Evolutionary conservation across 2,329 filamentous ascomycete genomes (phyloP).

Genomic region (Colletotrichum chrysophilum): DNA sequence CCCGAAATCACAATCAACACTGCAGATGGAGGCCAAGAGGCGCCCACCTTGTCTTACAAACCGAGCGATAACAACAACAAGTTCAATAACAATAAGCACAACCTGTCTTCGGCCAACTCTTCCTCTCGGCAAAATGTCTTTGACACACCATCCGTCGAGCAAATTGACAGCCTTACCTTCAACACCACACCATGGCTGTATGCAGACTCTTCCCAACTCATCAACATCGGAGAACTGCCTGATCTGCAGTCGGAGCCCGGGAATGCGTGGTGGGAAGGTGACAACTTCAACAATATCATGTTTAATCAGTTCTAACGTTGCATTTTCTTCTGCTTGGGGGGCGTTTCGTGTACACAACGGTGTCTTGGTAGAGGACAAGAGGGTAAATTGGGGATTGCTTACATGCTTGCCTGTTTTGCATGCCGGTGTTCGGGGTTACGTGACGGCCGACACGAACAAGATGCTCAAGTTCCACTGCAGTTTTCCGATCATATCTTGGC

Average conservation of each 20-base stretch:
- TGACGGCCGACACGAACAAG: not conserved
- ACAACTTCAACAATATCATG: constrained; percentile 41
- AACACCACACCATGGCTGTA: constrained; percentile 50
- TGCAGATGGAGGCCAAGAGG: constrained; percentile 54
- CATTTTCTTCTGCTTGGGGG: not conserved
- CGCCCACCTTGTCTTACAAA: constrained; percentile 45
- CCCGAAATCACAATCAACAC: constrained; percentile 57
- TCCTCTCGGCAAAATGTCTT: constrained; percentile 20
- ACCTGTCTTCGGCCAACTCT: not conserved
- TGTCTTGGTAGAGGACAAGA: not conserved
- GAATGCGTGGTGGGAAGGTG: constrained; percentile 45
- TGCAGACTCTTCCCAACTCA: constrained; percentile 44
- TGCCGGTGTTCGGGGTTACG: not conserved
- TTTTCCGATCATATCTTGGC: not conserved
- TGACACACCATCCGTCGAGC: constrained; percentile 35
- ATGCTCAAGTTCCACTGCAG: not conserved
- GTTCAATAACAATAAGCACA: not conserved
- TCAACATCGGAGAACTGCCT: constrained; percentile 40
- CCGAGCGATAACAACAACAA: not conserved
- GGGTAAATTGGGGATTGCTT: constrained; percentile 11
- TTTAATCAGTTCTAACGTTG: constrained; percentile 40
- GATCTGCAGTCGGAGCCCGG: constrained; percentile 34
- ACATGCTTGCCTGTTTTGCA: not conserved
- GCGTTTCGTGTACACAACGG: not conserved
- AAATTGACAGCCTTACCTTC: constrained; percentile 40